Percentiles rank a stretch among this genome's conserved stretches.
Conservation (phyloP, 768 basidiomycete genomes). For the Solioccasus polychromus region DNA sequence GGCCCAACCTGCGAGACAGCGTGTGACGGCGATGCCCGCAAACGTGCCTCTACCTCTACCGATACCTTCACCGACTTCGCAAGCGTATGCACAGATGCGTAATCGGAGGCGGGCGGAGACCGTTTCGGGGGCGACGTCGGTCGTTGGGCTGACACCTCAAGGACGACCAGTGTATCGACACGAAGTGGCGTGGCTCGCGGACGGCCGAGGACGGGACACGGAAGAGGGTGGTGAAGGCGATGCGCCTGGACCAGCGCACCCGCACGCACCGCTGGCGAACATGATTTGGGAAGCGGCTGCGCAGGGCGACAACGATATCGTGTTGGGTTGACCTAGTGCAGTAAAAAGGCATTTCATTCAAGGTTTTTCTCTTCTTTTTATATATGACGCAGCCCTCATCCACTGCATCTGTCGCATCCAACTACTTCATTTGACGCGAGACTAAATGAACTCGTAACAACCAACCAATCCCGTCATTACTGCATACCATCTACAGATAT, state of each 20-base stretch:
- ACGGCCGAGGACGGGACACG: slow-evolving; percentile 15
- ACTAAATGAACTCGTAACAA: no score
- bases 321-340: slow-evolving; percentile 24
- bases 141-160: slow-evolving; percentile 26
- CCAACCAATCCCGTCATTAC: no score
- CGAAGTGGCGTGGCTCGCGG: slow-evolving; percentile 27
- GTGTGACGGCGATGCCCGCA: slow-evolving; percentile 28
- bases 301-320: slow-evolving; percentile 29
- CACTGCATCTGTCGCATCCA: slow-evolving; percentile 3
- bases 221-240: slow-evolving; percentile 19
- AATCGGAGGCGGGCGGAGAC: slow-evolving; percentile 34
- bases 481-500: no score
- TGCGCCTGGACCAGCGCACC: slow-evolving; percentile 18
- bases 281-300: slow-evolving; percentile 29
- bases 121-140: slow-evolving; percentile 29
- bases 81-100: slow-evolving; percentile 18
- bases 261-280: slow-evolving; percentile 20
- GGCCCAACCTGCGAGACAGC: slow-evolving; percentile 23
- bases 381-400: slow-evolving; percentile 3
- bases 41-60: slow-evolving; percentile 23
- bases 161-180: slow-evolving; percentile 30
- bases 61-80: slow-evolving; percentile 19
- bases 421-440: neutral
- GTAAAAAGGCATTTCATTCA: slow-evolving; percentile 1
- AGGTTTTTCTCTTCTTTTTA: neutral